phyloP scores from a whole-genome alignment of 352 stramenopile species.

The Phytopythium ostracodes region DNA sequence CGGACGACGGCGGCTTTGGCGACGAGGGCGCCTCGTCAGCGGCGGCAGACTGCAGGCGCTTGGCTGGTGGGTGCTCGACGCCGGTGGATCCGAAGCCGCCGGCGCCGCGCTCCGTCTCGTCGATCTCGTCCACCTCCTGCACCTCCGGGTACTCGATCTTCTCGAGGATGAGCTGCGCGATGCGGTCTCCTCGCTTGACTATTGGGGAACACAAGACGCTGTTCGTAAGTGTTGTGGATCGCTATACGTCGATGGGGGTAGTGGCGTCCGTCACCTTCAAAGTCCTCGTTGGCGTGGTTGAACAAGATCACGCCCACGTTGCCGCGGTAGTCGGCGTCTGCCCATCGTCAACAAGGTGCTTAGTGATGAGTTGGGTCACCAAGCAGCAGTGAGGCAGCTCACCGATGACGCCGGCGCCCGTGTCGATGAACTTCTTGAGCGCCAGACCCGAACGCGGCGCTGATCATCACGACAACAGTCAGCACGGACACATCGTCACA shows the following conservation, averaged over 20 bases:
- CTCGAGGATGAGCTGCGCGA: conserved; percentile 98
- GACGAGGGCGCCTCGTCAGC: conserved; percentile 3
- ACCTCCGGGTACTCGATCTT: conserved; percentile 90
- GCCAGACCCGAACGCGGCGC: conserved; percentile 92
- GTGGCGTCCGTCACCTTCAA: conserved; percentile 43
- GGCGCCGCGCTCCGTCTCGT: conserved; percentile 91
- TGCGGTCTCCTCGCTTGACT: conserved; percentile 94
- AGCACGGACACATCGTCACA: not conserved
- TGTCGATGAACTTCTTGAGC: conserved; percentile 98
- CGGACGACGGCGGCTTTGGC: not conserved
- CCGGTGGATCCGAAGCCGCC: conserved; percentile 97
- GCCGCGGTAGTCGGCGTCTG: conserved; percentile 96
- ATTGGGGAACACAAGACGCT: not conserved
- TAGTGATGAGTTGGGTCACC: not conserved
- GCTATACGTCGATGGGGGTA: too few relatives aligned
- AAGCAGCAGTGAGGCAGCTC: not conserved
- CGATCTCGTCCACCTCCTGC: conserved; percentile 93
- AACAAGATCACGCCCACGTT: conserved; percentile 99
- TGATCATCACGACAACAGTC: not conserved
- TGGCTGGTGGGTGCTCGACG: conserved; percentile 48
- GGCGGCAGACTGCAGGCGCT: conserved; percentile 33
- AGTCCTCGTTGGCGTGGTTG: conserved; percentile 95
- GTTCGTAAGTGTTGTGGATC: not conserved
- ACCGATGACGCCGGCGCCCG: conserved; percentile 96
- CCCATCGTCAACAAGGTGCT: too few relatives aligned